Evolutionary conservation across 352 stramenopile species (phyloP).

Genomic region (Globisporangium okanoganense): DNA sequence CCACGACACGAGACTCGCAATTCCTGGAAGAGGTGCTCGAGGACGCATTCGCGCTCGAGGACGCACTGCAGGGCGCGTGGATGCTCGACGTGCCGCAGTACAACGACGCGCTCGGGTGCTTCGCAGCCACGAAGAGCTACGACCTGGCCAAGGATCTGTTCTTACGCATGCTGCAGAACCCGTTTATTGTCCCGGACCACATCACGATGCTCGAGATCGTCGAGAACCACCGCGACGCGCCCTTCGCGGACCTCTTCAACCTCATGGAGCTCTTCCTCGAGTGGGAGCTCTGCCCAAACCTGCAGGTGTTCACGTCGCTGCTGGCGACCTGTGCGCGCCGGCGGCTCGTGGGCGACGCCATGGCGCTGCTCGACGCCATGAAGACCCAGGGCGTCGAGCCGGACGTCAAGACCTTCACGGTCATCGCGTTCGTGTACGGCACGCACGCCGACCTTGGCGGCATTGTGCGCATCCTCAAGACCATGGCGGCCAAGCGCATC

Average conservation of each 20-base stretch:
- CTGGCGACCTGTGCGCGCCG: slow-evolving; percentile 62
- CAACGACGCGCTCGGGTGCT: slow-evolving; percentile 73
- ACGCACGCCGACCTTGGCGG: slow-evolving; percentile 46
- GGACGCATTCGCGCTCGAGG: slow-evolving; percentile 46
- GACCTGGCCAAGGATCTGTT: slow-evolving; percentile 65
- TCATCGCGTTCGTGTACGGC: slow-evolving; percentile 61
- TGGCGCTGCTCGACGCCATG: slow-evolving; percentile 58
- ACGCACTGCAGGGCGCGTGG: slow-evolving; percentile 38
- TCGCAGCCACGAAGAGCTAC: slow-evolving; percentile 40
- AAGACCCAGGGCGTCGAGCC: slow-evolving; percentile 29
- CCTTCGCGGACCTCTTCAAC: slow-evolving; percentile 59
- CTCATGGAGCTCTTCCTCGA: slow-evolving; percentile 74
- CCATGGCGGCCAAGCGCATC: slow-evolving; percentile 37
- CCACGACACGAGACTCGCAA: slow-evolving; percentile 30
- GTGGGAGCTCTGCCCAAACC: slow-evolving; percentile 43
- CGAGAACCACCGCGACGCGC: slow-evolving; percentile 54
- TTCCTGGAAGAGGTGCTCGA: slow-evolving; percentile 64
- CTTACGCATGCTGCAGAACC: slow-evolving; percentile 49
- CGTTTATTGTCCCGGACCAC: slow-evolving; percentile 48
- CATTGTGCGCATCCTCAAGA: slow-evolving; percentile 39
- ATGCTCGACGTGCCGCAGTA: slow-evolving; percentile 66
- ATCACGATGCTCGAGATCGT: slow-evolving; percentile 82
- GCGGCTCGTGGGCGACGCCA: slow-evolving; percentile 47
- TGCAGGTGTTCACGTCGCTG: slow-evolving; percentile 75
- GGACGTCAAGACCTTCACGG: slow-evolving; percentile 67